Conservation (phyloP, 495 filamentous ascomycete species). For the Penicillium alfredii region DNA sequence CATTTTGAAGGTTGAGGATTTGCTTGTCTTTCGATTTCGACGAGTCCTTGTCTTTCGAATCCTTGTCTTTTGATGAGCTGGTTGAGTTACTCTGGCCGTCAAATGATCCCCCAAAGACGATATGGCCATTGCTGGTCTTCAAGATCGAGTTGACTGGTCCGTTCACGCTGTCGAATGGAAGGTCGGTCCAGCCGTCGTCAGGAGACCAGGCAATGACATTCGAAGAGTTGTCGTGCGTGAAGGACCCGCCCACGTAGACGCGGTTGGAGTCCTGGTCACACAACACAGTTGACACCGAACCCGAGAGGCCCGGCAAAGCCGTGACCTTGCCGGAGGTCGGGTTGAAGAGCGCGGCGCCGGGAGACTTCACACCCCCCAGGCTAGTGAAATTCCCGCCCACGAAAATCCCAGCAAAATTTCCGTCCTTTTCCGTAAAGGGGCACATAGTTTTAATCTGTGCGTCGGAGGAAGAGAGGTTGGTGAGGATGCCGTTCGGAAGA, state of each 20-base stretch:
- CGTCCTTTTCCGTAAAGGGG: conserved; percentile 62
- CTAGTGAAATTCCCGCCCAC: conserved; percentile 97
- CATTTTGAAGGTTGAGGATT: conserved; percentile 74
- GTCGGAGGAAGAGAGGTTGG: conserved; percentile 66
- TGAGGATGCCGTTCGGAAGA: conserved; percentile 81
- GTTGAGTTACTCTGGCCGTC: conserved; percentile 81
- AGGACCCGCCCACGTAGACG: conserved; percentile 88
- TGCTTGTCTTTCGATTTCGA: conserved; percentile 55
- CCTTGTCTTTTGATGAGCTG: conserved; percentile 5
- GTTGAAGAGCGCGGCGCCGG: conserved; percentile 76
- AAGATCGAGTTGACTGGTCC: conserved; percentile 84
- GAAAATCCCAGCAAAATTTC: conserved; percentile 65
- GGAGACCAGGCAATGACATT: conserved; percentile 85
- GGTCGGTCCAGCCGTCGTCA: conserved; percentile 63
- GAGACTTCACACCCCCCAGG: conserved; percentile 65
- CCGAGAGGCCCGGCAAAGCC: conserved; percentile 69
- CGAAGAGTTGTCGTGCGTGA: conserved; percentile 68
- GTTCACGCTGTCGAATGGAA: conserved; percentile 92
- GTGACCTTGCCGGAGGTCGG: conserved; percentile 59
- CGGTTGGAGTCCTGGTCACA: conserved; percentile 79
- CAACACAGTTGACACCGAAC: conserved; percentile 70
- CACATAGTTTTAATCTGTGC: conserved; percentile 84
- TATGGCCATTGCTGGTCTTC: conserved; percentile 69
- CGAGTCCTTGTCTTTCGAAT: no score
- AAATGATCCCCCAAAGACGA: conserved; percentile 92